These are phyloP conservation scores for Rutstroemia sp. DNA, from an alignment of 2,329 filamentous ascomycete genomes.

Conservation along the genomic window DNA sequence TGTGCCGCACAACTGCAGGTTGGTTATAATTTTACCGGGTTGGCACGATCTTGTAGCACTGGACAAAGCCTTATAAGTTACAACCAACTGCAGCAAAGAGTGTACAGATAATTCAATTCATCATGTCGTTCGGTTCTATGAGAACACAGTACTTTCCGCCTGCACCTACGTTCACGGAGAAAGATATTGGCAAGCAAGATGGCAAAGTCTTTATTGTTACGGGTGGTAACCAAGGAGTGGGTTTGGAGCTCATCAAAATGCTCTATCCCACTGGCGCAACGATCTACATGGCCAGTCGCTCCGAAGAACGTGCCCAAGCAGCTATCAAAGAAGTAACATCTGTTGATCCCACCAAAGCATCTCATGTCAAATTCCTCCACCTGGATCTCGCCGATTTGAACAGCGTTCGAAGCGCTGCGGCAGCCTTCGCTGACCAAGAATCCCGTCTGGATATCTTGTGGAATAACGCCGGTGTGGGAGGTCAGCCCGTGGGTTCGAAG, in stretches of 20 bases:
- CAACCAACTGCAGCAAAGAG: background rate
- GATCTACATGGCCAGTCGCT: slow-evolving; percentile 37
- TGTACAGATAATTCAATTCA: background rate
- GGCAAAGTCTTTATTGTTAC: slow-evolving; percentile 39
- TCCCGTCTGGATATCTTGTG: slow-evolving; percentile 33
- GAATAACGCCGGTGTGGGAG: slow-evolving; percentile 33
- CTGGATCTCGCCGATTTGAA: slow-evolving; percentile 33
- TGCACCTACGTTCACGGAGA: slow-evolving; percentile 35
- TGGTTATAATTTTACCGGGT: no score
- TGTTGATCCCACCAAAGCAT: slow-evolving; percentile 27
- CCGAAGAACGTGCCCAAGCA: slow-evolving; percentile 28
- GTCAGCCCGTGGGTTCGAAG: slow-evolving; percentile 22
- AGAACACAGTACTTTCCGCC: slow-evolving; percentile 27
- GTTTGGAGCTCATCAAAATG: slow-evolving; percentile 32
- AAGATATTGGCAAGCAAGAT: slow-evolving; percentile 31
- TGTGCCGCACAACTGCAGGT: no score
- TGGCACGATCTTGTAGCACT: background rate
- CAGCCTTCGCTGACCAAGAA: slow-evolving; percentile 31
- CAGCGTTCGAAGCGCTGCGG: slow-evolving; percentile 30
- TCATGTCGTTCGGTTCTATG: background rate
- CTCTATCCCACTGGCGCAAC: slow-evolving; percentile 35
- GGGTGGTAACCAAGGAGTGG: slow-evolving; percentile 26
- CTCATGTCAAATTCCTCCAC: slow-evolving; percentile 29
- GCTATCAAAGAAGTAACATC: slow-evolving; percentile 30
- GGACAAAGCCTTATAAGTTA: background rate